Percentiles rank a stretch among this genome's conserved stretches.
These are phyloP conservation scores for Neofusicoccum laricinum DNA, from an alignment of 2,329 filamentous ascomycete species.

Conservation along the genomic window DNA sequence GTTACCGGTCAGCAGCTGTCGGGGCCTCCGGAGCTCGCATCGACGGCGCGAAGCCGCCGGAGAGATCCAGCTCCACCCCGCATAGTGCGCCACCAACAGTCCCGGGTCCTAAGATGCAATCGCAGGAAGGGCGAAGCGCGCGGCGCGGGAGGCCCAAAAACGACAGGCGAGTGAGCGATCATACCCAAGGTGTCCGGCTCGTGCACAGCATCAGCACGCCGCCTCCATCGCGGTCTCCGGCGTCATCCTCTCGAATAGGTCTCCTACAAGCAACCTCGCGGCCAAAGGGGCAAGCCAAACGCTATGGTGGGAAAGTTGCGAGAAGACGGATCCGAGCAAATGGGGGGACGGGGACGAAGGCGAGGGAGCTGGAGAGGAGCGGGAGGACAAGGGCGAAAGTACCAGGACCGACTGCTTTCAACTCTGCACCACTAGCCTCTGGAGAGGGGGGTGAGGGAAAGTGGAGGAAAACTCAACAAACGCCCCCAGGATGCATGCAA, in stretches of 20 bases:
- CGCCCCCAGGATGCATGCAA: constrained; percentile 29
- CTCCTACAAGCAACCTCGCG: constrained; percentile 32
- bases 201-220: constrained; percentile 21
- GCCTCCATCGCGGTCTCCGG: neutral
- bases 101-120: constrained; percentile 37
- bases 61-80: constrained; percentile 18
- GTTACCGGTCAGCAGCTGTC: constrained; percentile 40
- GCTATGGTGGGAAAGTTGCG: constrained; percentile 28
- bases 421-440: constrained; percentile 18
- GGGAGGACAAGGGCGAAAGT: constrained; percentile 40
- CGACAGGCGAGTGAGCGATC: constrained; percentile 40
- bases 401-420: constrained; percentile 17
- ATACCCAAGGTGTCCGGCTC: constrained; percentile 44
- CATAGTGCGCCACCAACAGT: constrained; percentile 31
- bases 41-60: constrained; percentile 6
- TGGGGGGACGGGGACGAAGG: constrained; percentile 22
- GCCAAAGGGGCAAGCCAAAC: constrained; percentile 39
- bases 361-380: constrained; percentile 37
- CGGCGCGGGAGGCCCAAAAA: constrained; percentile 23
- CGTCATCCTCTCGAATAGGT: constrained; percentile 8
- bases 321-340: neutral
- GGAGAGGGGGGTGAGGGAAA: constrained; percentile 20
- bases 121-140: constrained; percentile 31
- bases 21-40: constrained; percentile 20
- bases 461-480: constrained; percentile 21